Evolutionary conservation across 1,284 basidiomycete species (phyloP).

Genomic region (Papiliotrema fonsecae): DNA sequence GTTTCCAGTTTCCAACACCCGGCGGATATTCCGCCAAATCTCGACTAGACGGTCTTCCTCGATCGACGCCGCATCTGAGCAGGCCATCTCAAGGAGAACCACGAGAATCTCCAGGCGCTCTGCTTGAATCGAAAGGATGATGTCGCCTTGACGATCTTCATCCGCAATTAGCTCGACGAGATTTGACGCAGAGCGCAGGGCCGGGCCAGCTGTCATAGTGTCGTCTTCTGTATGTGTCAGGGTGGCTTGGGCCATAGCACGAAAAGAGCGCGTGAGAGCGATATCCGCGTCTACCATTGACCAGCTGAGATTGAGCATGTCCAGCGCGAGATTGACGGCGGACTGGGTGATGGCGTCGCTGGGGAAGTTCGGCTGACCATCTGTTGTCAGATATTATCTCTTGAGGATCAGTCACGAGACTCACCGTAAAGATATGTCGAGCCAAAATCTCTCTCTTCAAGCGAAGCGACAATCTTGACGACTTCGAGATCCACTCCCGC

Average conservation of each 20-base stretch:
- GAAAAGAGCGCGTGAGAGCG: constrained; percentile 71
- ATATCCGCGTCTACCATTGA: constrained; percentile 76
- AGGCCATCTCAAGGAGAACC: constrained; percentile 64
- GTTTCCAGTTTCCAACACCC: constrained; percentile 65
- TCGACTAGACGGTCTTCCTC: constrained; percentile 36
- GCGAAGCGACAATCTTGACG: constrained; percentile 59
- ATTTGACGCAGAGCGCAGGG: constrained; percentile 60
- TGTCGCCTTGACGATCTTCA: constrained; percentile 71
- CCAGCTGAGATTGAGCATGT: constrained; percentile 55
- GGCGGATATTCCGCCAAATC: constrained; percentile 13
- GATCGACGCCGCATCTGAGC: constrained; percentile 51
- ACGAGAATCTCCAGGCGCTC: constrained; percentile 69
- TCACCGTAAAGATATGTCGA: constrained; percentile 66
- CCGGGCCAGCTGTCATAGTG: constrained; percentile 53
- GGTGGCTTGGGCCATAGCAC: constrained; percentile 62
- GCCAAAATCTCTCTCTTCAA: constrained; percentile 70
- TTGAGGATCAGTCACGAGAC: constrained; percentile 1
- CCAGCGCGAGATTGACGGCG: constrained; percentile 42
- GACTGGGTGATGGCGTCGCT: constrained; percentile 46
- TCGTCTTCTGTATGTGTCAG: constrained; percentile 63
- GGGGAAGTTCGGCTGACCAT: constrained; percentile 21
- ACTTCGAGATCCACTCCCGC: constrained; percentile 38
- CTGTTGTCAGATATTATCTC: constrained; percentile 14
- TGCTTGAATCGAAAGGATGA: constrained; percentile 77
- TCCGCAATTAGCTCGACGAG: constrained; percentile 63